Conservation (phyloP, 2,329 filamentous ascomycete species). For the Talaromyces sp. region DNA sequence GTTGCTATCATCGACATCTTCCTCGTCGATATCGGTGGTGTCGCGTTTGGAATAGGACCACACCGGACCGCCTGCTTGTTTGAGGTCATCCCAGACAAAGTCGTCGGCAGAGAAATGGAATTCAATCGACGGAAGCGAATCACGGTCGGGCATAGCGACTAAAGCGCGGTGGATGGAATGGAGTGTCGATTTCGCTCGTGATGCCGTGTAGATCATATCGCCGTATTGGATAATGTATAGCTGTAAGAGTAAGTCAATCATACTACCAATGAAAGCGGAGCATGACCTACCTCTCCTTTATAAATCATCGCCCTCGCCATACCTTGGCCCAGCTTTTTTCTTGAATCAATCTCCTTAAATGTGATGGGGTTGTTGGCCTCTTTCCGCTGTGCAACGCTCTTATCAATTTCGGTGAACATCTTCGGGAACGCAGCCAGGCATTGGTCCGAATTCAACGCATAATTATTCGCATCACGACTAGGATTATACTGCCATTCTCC, state of each 20-base stretch:
- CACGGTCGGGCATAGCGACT: constrained; percentile 35
- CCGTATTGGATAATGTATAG: constrained; percentile 38
- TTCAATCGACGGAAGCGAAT: constrained; percentile 48
- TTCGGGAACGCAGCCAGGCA: constrained; percentile 42
- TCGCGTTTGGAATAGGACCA: constrained; percentile 37
- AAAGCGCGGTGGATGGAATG: constrained; percentile 50
- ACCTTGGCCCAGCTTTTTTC: constrained; percentile 30
- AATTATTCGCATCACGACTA: constrained; percentile 35
- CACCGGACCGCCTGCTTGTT: constrained; percentile 24
- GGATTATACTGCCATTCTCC: constrained; percentile 33
- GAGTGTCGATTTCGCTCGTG: constrained; percentile 43
- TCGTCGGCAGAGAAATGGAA: constrained; percentile 51
- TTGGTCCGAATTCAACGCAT: constrained; percentile 35
- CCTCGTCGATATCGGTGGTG: constrained; percentile 28
- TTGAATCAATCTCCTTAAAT: constrained; percentile 35
- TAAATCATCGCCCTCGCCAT: constrained; percentile 38
- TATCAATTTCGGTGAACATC: constrained; percentile 37
- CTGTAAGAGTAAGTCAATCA: constrained; percentile 22
- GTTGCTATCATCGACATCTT: constrained; percentile 31
- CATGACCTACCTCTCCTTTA: constrained; percentile 33
- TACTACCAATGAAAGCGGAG: background rate
- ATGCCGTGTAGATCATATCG: constrained; percentile 33
- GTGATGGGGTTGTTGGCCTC: constrained; percentile 27
- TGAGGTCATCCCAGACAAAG: constrained; percentile 28
- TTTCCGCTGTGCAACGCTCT: constrained; percentile 25